Conservation (phyloP, 2,329 filamentous ascomycete genomes). For the Blastomyces percursus region DNA sequence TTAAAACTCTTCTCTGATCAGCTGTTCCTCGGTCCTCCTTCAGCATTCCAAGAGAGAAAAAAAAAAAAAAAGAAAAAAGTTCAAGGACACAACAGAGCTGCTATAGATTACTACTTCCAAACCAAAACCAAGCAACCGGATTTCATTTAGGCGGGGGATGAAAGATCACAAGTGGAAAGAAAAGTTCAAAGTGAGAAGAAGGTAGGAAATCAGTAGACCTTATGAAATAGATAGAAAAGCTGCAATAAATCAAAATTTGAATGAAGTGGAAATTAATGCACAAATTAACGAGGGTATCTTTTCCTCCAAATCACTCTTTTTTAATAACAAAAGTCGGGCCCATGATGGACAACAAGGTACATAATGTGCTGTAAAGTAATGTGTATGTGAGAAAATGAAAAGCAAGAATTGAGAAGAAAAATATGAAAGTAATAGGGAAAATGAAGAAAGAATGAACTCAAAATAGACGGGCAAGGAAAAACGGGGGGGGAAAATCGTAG, state of each 20-base stretch:
- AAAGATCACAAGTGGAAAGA: background rate
- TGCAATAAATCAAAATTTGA: background rate
- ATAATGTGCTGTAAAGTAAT: background rate
- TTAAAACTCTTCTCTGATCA: background rate
- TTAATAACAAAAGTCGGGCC: background rate
- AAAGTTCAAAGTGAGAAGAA: background rate
- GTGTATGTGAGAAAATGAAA: background rate
- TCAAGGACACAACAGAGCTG: background rate
- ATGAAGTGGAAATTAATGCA: background rate
- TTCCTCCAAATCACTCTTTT: constrained; percentile 7
- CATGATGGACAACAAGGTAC: background rate
- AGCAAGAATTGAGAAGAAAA: background rate
- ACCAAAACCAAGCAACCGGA: background rate
- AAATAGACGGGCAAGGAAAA: background rate
- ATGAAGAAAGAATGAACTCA: background rate
- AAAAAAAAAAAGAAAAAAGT: constrained; percentile 7
- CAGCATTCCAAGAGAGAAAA: background rate
- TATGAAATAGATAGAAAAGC: background rate
- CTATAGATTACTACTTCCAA: background rate
- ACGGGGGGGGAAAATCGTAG: background rate
- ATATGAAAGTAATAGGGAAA: background rate
- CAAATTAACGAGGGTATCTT: constrained; percentile 6
- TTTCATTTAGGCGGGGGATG: background rate
- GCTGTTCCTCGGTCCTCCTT: background rate
- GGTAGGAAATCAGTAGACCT: background rate